Percentiles rank a stretch among this genome's conserved stretches.
Evolutionary conservation across 2,329 filamentous ascomycete genomes (phyloP).

Genomic region (Amesomyces nigricolor): DNA sequence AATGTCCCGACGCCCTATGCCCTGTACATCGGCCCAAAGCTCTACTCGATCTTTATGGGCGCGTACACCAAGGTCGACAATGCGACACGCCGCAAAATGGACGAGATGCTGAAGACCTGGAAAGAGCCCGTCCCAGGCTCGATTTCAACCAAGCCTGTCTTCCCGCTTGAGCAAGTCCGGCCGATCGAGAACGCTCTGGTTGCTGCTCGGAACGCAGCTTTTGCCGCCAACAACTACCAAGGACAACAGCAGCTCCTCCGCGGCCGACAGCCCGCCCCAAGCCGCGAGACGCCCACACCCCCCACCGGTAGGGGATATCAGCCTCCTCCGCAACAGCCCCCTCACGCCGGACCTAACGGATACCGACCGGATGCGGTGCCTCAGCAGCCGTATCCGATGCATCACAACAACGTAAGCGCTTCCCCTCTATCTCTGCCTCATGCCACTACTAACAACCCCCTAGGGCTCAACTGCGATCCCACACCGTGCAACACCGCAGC

Average conservation of each 20-base stretch:
- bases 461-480: slow-evolving; percentile 25
- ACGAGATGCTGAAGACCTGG: slow-evolving; percentile 97
- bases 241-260: slow-evolving; percentile 51
- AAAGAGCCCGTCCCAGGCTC: slow-evolving; percentile 94
- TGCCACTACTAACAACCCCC: slow-evolving; percentile 14
- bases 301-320: slow-evolving; percentile 44
- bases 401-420: slow-evolving; percentile 20
- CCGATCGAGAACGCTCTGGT: slow-evolving; percentile 92
- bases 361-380: slow-evolving; percentile 14
- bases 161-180: slow-evolving; percentile 76
- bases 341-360: slow-evolving; percentile 21
- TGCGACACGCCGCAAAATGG: slow-evolving; percentile 80
- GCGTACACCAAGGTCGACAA: slow-evolving; percentile 86
- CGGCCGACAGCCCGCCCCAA: slow-evolving; percentile 49
- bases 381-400: slow-evolving; percentile 28
- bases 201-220: slow-evolving; percentile 62
- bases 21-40: slow-evolving; percentile 83
- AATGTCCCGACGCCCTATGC: slow-evolving; percentile 98
- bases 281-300: slow-evolving; percentile 69
- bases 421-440: not conserved
- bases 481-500: slow-evolving; percentile 31
- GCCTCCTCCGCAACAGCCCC: slow-evolving; percentile 30
- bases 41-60: slow-evolving; percentile 95
- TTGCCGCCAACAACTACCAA: slow-evolving; percentile 52
- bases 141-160: slow-evolving; percentile 86